A percentile compares a stretch with the other conserved stretches of the same genome.
Evolutionary conservation across 805 yeast genomes (phyloP).

Genomic region (Brettanomyces anomalus): DNA sequence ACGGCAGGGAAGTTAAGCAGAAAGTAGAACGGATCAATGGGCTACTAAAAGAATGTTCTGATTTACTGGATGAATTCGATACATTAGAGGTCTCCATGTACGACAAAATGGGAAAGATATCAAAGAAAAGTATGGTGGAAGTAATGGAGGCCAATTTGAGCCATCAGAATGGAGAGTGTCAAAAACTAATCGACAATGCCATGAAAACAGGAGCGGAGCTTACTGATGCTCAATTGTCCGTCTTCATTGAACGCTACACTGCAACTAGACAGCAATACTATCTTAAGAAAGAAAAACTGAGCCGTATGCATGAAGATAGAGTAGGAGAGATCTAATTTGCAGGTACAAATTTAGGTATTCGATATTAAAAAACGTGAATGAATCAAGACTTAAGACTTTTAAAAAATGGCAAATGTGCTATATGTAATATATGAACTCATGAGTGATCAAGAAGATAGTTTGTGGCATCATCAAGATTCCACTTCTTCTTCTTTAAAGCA

Average conservation of each 20-base stretch:
- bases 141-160: constrained; percentile 26
- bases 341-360: not conserved
- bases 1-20: constrained; percentile 16
- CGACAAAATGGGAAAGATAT: constrained; percentile 20
- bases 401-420: too few species aligned
- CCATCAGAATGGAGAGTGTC: constrained; percentile 12
- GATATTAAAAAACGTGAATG: not conserved
- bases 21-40: constrained; percentile 13
- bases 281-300: constrained; percentile 35
- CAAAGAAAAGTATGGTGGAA: constrained; percentile 28
- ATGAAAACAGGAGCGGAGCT: constrained; percentile 9
- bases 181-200: constrained; percentile 9
- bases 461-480: constrained; percentile 83
- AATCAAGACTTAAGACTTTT: not conserved
- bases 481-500: constrained; percentile 61
- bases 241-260: constrained; percentile 34
- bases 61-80: constrained; percentile 13
- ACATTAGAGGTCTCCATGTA: constrained; percentile 22
- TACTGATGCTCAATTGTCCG: constrained; percentile 22
- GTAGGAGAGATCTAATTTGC: constrained; percentile 22
- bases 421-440: constrained; percentile 20
- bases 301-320: constrained; percentile 37
- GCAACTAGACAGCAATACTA: constrained; percentile 34
- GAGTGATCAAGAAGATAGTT: constrained; percentile 73
- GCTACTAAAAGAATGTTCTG: constrained; percentile 18